Evolutionary conservation across 208 protist species (phyloP).

Genomic region (Porcisia deanei): DNA sequence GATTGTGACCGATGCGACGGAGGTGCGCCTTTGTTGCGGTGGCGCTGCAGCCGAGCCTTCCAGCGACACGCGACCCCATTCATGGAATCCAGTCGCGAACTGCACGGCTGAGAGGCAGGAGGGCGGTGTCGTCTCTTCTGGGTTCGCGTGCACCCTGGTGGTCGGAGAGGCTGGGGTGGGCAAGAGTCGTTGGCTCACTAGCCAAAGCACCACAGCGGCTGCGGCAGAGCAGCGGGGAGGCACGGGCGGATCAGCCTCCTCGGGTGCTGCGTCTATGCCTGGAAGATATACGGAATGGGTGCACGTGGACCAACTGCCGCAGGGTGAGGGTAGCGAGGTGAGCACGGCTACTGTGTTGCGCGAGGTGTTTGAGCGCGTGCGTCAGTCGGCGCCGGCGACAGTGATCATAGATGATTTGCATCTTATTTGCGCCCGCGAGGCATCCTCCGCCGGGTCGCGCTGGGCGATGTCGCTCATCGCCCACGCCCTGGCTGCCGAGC

Average conservation of each 20-base stretch:
- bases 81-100: background rate
- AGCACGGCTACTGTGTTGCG: conserved; percentile 89
- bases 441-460: conserved; percentile 30
- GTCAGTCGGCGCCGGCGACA: conserved; percentile 77
- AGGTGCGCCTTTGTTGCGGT: conserved; percentile 12
- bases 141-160: conserved; percentile 29
- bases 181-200: conserved; percentile 37
- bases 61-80: background rate
- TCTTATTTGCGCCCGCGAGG: conserved; percentile 39
- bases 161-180: conserved; percentile 52
- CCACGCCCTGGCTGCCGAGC: conserved; percentile 36
- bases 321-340: conserved; percentile 41
- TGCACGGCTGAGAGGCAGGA: background rate
- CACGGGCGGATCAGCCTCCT: background rate
- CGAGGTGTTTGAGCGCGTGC: conserved; percentile 92
- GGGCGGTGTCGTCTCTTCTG: background rate
- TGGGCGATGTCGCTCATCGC: conserved; percentile 52
- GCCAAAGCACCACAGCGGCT: background rate
- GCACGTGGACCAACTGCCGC: conserved; percentile 43
- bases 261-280: background rate
- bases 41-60: background rate
- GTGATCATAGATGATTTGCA: conserved; percentile 62
- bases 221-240: background rate
- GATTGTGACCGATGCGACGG: conserved; percentile 32
- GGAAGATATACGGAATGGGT: conserved; percentile 26